A percentile compares a stretch with the other conserved stretches of the same genome.
Evolutionary conservation across 371 early-diverging fungal genomes (phyloP).

Genomic region (Mortierella sp.): DNA sequence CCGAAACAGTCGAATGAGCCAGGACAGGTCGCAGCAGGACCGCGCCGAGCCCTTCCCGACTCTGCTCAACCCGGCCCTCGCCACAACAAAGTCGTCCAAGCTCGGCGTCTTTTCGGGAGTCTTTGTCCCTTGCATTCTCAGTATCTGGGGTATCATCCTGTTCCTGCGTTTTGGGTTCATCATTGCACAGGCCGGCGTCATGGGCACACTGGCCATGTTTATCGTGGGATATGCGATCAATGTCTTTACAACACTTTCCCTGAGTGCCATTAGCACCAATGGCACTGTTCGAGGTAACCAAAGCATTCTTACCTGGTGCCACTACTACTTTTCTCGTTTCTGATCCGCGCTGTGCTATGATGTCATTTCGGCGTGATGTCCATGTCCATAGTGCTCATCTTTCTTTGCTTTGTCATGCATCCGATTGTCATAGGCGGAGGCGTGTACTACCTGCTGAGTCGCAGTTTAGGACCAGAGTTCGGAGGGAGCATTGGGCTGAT

Average conservation of each 20-base stretch:
- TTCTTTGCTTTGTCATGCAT: neutral
- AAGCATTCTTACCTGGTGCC: neutral
- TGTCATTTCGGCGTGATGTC: neutral
- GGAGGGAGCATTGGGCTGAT: conserved; percentile 82
- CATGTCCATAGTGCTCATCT: neutral
- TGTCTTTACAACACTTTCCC: conserved; percentile 74
- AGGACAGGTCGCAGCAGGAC: conserved; percentile 7
- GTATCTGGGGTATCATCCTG: conserved; percentile 77
- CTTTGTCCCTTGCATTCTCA: conserved; percentile 71
- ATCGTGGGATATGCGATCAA: conserved; percentile 69
- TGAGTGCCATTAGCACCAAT: conserved; percentile 82
- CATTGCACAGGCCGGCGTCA: conserved; percentile 71
- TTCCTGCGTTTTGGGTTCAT: conserved; percentile 75
- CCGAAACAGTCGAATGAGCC: neutral
- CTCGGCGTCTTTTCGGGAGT: conserved; percentile 77
- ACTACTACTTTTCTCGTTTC: neutral
- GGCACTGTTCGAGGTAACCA: conserved; percentile 71
- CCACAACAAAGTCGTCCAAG: conserved; percentile 58
- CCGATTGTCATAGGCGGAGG: conserved; percentile 67
- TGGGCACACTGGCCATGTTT: conserved; percentile 70
- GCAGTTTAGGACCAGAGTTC: conserved; percentile 83
- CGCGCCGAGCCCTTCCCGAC: conserved; percentile 39
- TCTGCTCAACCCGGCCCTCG: conserved; percentile 42
- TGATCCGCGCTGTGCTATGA: neutral
- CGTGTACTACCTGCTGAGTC: conserved; percentile 81